Conservation (phyloP, 1,139 yeast species). For the Hanseniaspora gamundiae region DNA sequence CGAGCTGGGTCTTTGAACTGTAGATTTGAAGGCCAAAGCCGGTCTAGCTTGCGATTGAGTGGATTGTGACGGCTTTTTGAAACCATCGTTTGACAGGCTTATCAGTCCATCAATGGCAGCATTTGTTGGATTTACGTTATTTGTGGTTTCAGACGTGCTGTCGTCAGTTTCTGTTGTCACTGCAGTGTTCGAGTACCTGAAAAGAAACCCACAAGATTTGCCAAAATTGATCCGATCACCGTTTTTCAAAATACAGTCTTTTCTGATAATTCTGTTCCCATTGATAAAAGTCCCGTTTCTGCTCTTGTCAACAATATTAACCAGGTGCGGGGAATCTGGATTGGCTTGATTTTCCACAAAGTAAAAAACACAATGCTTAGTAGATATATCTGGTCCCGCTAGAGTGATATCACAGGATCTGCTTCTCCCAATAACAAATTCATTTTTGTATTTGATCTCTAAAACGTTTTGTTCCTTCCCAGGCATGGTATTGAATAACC, state of each 20-base stretch:
- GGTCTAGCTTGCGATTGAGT: conserved; percentile 3
- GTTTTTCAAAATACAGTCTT: conserved; percentile 38
- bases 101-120: neutral
- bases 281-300: conserved; percentile 60
- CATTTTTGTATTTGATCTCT: conserved; percentile 11
- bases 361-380: conserved; percentile 47
- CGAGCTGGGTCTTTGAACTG: conserved; percentile 22
- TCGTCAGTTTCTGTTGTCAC: conserved; percentile 9
- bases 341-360: conserved; percentile 27
- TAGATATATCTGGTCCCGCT: conserved; percentile 50
- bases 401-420: conserved; percentile 47
- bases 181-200: conserved; percentile 31
- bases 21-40: conserved; percentile 3
- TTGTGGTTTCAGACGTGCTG: no score
- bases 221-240: conserved; percentile 61
- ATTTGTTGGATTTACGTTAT: no score
- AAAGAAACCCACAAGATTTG: conserved; percentile 42
- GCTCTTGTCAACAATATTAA: conserved; percentile 46
- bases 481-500: conserved; percentile 21
- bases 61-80: conserved; percentile 1
- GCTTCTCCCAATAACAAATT: conserved; percentile 42
- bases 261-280: conserved; percentile 40
- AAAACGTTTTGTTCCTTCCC: conserved; percentile 20
- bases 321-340: conserved; percentile 30
- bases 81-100: neutral